Base-by-base conservation (phyloP, 345 rosid genomes). In the Geranium brycei region DNA sequence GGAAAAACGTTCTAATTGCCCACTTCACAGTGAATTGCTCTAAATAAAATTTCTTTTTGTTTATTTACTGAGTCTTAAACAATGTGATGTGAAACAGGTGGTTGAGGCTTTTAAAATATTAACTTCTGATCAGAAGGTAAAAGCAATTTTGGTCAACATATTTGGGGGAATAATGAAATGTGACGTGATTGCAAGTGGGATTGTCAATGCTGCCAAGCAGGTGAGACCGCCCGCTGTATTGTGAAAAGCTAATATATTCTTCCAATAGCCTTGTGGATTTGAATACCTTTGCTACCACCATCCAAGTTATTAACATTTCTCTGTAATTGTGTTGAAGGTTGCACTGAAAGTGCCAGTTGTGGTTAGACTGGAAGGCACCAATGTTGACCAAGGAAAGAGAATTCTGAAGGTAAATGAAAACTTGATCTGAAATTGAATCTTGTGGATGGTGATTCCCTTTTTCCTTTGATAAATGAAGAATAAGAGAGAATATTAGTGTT, bases 91-190 rank as follows among this genome's bases (percentile, higher is more conserved):
- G 70, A 61, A 56, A 28, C 77, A 95, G 99, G 97, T 95, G 78
- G 95, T 95, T 38, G 99, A 95, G 80, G 99, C 99, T 55, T 95
- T 95, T 75, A 95, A 95, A 74, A 95, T 95, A 30, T 66, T 95
- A 81, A 95, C 99, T 38, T 91, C 99, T 28, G 99, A 95, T 73
- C 95, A 91, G 2, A 95, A 95, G 80, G 99, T 95, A 68, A 95
- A 91, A 81, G 96, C 97, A 71, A 95, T 95, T 57, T 79, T 95
- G 80, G 99, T 95, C 62, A 95, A 95, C 79, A 95, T 95, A 71
- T 95, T 95, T 61, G 99, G 99, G 57, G 99, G 99, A 62, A 95
- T 95, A 63, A 95, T 95, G 99, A 88, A 85, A 71, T 95, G 99
- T 70, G 99, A 95, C 74, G 92, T 95, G 76, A 95, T 95, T 61